Evolutionary conservation across 23 red algal genomes (phyloP).

Genomic region (Agarophyton chilense): DNA sequence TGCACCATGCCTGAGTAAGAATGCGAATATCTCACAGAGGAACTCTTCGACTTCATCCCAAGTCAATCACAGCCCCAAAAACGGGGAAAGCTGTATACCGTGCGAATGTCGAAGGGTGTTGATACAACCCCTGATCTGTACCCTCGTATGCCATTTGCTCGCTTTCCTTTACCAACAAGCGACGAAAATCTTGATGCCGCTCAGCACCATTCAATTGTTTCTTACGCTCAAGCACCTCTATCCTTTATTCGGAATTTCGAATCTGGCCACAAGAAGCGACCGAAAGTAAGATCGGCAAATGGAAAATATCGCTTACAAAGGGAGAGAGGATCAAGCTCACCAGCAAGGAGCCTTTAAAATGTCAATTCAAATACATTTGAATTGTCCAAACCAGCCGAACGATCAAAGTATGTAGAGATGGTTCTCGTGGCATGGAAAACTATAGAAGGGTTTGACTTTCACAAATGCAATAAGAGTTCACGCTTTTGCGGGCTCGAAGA

Average conservation of each 20-base stretch:
- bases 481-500: slow-evolving; percentile 88
- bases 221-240: slow-evolving; percentile 53
- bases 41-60: slow-evolving; percentile 24
- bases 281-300: neutral
- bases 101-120: slow-evolving; percentile 1
- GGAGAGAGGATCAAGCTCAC: slow-evolving; percentile 14
- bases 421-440: slow-evolving; percentile 79
- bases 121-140: slow-evolving; percentile 31
- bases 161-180: slow-evolving; percentile 49
- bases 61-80: neutral
- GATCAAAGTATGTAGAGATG: slow-evolving; percentile 66
- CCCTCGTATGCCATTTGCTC: slow-evolving; percentile 34
- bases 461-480: slow-evolving; percentile 80
- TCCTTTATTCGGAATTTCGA: slow-evolving; percentile 67
- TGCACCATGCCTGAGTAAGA: slow-evolving; percentile 53
- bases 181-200: slow-evolving; percentile 43
- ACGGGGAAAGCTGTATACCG: neutral
- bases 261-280: slow-evolving; percentile 45
- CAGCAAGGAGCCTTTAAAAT: neutral
- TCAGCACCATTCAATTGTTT: slow-evolving; percentile 5
- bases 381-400: slow-evolving; percentile 39
- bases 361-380: neutral
- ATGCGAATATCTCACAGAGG: slow-evolving; percentile 52
- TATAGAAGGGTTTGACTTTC: slow-evolving; percentile 93
- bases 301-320: neutral